Percentiles rank a stretch among this genome's conserved stretches.
Conservation (phyloP, 2,329 filamentous ascomycete species). For the Calonectria hawksworthii region DNA sequence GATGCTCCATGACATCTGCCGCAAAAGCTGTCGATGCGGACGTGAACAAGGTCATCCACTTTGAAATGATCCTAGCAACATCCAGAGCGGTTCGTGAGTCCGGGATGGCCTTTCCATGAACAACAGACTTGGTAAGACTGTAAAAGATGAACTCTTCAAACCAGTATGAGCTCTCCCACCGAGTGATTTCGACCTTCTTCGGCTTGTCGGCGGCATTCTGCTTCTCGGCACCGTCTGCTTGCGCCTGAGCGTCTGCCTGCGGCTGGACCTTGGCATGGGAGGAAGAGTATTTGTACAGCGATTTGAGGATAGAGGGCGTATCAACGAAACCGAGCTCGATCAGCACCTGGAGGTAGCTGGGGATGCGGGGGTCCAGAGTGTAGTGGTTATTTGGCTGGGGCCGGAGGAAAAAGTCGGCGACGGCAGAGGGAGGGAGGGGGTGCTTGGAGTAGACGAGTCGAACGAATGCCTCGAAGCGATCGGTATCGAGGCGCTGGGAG, state of each 20-base stretch:
- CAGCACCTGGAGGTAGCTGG: slow-evolving; percentile 71
- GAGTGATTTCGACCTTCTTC: slow-evolving; percentile 37
- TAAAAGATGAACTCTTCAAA: slow-evolving; percentile 94
- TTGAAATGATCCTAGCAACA: slow-evolving; percentile 64
- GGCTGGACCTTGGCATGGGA: slow-evolving; percentile 54
- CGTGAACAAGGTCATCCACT: slow-evolving; percentile 72
- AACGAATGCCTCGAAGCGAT: slow-evolving; percentile 67
- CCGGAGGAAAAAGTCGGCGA: slow-evolving; percentile 72
- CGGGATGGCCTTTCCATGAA: slow-evolving; percentile 63
- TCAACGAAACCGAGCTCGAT: slow-evolving; percentile 66
- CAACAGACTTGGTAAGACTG: slow-evolving; percentile 90
- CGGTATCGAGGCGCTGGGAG: slow-evolving; percentile 63
- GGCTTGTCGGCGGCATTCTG: slow-evolving; percentile 40
- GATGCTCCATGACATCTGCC: slow-evolving; percentile 62
- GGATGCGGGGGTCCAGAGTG: slow-evolving; percentile 71
- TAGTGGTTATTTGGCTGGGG: slow-evolving; percentile 63
- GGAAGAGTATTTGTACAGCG: slow-evolving; percentile 70
- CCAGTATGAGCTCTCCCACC: slow-evolving; percentile 71
- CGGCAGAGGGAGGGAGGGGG: slow-evolving; percentile 63
- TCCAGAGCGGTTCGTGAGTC: slow-evolving; percentile 63
- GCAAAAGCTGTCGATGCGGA: slow-evolving; percentile 63
- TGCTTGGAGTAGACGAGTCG: slow-evolving; percentile 64
- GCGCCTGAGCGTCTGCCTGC: slow-evolving; percentile 31
- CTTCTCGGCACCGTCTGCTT: slow-evolving; percentile 36
- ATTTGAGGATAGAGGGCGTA: slow-evolving; percentile 67